Evolutionary conservation across 768 basidiomycete species (phyloP).

Genomic region (Panaeolus papilionaceus): DNA sequence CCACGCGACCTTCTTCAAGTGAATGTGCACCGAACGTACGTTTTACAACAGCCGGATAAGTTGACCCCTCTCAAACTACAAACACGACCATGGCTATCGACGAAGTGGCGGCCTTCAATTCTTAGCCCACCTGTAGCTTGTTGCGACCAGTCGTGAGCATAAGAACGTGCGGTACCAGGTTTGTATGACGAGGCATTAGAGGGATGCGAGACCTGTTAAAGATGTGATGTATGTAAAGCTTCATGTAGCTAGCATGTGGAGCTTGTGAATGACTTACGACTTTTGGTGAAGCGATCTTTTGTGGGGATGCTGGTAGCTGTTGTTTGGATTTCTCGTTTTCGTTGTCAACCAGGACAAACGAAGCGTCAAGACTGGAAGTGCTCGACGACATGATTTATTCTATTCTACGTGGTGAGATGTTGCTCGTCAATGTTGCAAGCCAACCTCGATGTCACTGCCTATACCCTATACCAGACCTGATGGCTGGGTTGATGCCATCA

Average conservation of each 20-base stretch:
- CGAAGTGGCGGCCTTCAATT: conserved; percentile 78
- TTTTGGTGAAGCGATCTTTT: neutral
- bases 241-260: neutral
- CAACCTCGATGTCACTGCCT: neutral
- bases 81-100: conserved; percentile 82
- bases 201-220: conserved; percentile 44
- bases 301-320: neutral
- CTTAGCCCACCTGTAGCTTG: conserved; percentile 62
- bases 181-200: conserved; percentile 49
- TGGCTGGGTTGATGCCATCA: neutral
- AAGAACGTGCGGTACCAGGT: conserved; percentile 55
- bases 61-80: conserved; percentile 87
- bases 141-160: conserved; percentile 78
- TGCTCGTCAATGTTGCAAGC: neutral
- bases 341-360: conserved; percentile 53
- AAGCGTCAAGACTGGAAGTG: conserved; percentile 49
- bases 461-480: neutral
- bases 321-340: conserved; percentile 14
- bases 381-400: conserved; percentile 26
- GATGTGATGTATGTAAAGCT: neutral
- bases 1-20: neutral
- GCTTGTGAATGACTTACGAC: neutral
- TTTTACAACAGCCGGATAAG: conserved; percentile 82
- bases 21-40: conserved; percentile 50
- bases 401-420: neutral